Evolutionary conservation across 2,329 filamentous ascomycete species (phyloP), one percentile per base, ranked within the genome.

Genomic region (Fusarium sp.): DNA sequence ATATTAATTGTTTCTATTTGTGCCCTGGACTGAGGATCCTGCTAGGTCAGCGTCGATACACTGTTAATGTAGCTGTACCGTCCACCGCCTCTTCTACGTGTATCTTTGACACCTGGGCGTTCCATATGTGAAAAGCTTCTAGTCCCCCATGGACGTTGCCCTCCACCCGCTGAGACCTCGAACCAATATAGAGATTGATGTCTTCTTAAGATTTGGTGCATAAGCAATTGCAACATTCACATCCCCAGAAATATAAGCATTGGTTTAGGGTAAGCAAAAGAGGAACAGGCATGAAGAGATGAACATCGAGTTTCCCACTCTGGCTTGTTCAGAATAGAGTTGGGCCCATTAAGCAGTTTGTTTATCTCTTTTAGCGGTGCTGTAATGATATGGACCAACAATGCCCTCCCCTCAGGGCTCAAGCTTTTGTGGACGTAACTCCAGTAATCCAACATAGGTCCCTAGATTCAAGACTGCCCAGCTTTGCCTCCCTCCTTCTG

Each of bases 401-500:
- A 19, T 17, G 36, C 17, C 5, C 17, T 7, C 19, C 11, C 44
- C 39, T 19, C 31, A 33, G 26, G 49, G 54, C 44, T 49, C 60
- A 40, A 46, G 46, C 26, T 43, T 26, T 9, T 43, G 9, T 13
- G 5, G 10, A 13, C 28, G 10, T 36, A 21, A 7, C 8, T 28
- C 7, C 14, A 19, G 21, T n/a, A 31, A 44, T 19, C 14, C 44
- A 17, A 13, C n/a, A 17, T 6, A 22, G n/a, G 26, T 31, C 2
- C 5, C 13, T 51, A 62, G 31, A 40, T 11, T 44, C 39, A 31
- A 15, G 7, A 7, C 5, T 44, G 51, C 42, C 59, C 73, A 8
- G 67, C 44, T 17, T 74, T 71, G 5, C 66, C 67, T 19, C 65
- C 66, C n/a, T 77, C 69, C 57, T 75, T 77, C 62, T 82, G 77